These are phyloP conservation scores for Magnusiomyces starmeri DNA, from an alignment of 1,139 yeast species.

Conservation along the genomic window DNA sequence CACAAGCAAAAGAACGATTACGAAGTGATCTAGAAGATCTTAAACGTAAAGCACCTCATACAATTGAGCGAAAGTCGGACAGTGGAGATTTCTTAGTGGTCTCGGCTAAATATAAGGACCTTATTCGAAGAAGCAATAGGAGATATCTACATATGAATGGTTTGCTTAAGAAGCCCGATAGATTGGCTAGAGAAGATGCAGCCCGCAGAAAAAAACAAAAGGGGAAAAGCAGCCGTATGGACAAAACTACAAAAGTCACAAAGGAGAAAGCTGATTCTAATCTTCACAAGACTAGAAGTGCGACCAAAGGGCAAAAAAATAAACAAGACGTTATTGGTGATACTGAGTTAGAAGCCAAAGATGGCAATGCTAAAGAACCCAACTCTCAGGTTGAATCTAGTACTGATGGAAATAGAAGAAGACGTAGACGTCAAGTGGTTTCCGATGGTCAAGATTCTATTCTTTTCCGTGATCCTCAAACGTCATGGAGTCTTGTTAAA, in stretches of 20 bases:
- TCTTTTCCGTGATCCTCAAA: neutral
- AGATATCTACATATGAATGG: neutral
- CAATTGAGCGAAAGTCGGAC: neutral
- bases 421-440: neutral
- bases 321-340: neutral
- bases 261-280: neutral
- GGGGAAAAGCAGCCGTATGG: neutral
- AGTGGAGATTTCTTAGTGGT: constrained; percentile 1
- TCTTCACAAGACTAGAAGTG: neutral
- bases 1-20: constrained; percentile 2
- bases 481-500: neutral
- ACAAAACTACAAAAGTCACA: neutral
- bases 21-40: neutral
- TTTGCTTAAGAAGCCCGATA: neutral
- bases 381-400: neutral
- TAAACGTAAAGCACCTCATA: neutral
- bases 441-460: neutral
- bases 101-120: neutral
- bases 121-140: neutral
- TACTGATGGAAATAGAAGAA: neutral
- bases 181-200: neutral
- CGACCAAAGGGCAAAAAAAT: neutral
- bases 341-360: neutral
- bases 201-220: neutral
- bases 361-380: neutral